A percentile compares a stretch with the other conserved stretches of the same genome.
Evolutionary conservation across 2,329 filamentous ascomycete genomes (phyloP).

Genomic region (Xylariaceae sp.): DNA sequence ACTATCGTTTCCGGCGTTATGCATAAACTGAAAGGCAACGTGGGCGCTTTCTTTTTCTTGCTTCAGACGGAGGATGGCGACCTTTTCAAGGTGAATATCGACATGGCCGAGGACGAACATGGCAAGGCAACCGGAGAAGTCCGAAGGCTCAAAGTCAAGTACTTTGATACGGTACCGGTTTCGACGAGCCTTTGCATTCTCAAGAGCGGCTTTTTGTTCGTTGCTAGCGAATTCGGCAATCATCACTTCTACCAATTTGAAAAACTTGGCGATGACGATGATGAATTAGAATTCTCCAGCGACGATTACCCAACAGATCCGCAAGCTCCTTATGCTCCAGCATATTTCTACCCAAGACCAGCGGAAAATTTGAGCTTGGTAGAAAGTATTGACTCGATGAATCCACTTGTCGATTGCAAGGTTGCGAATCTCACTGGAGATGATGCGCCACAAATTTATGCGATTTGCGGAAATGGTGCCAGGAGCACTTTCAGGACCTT

Average conservation of each 20-base stretch:
- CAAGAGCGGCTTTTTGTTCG: conserved; percentile 92
- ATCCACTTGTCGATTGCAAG: conserved; percentile 85
- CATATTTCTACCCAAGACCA: conserved; percentile 77
- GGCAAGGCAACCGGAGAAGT: conserved; percentile 78
- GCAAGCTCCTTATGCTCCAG: conserved; percentile 63
- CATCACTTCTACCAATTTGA: conserved; percentile 96
- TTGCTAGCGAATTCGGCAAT: conserved; percentile 87
- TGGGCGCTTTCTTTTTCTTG: conserved; percentile 92
- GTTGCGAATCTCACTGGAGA: conserved; percentile 86
- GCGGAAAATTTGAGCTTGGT: conserved; percentile 79
- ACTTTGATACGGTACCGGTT: conserved; percentile 92
- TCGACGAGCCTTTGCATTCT: conserved; percentile 85
- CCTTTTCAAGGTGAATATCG: conserved; percentile 90
- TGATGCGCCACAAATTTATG: conserved; percentile 94
- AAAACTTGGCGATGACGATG: conserved; percentile 91
- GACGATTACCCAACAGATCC: conserved; percentile 76
- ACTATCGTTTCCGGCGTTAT: conserved; percentile 87
- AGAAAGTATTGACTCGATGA: conserved; percentile 81
- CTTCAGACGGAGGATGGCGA: conserved; percentile 97
- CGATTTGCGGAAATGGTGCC: conserved; percentile 81
- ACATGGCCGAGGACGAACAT: conserved; percentile 77
- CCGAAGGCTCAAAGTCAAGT: conserved; percentile 81
- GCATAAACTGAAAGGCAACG: conserved; percentile 81
- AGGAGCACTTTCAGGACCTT: conserved; percentile 86
- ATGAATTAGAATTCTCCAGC: conserved; percentile 80